Conservation (phyloP, 495 filamentous ascomycete genomes). For the Annulohypoxylon bovei region DNA sequence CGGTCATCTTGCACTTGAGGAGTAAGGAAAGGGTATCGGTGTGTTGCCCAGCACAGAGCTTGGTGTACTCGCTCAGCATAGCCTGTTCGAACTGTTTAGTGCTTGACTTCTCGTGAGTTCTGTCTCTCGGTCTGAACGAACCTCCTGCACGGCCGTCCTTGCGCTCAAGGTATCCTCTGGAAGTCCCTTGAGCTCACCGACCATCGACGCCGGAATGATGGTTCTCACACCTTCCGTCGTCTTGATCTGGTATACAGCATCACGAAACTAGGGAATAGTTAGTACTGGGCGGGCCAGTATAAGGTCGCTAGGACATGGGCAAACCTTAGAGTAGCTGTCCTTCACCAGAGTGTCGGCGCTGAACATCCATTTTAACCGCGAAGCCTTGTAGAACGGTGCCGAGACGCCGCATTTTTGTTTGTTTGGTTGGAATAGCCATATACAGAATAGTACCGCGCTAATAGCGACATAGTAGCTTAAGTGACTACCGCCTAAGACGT, state of each 20-base stretch:
- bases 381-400: constrained; percentile 47
- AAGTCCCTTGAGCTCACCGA: constrained; percentile 52
- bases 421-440: constrained; percentile 40
- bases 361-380: constrained; percentile 51
- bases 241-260: constrained; percentile 51
- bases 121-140: constrained; percentile 8
- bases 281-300: background rate
- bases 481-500: constrained; percentile 31
- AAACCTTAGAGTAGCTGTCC: constrained; percentile 51
- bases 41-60: constrained; percentile 46
- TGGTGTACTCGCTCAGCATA: constrained; percentile 51
- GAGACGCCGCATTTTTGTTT: constrained; percentile 38
- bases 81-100: constrained; percentile 36
- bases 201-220: constrained; percentile 48
- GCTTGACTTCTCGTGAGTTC: background rate
- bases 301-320: background rate
- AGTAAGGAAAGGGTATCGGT: constrained; percentile 44
- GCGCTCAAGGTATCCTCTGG: constrained; percentile 51
- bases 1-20: constrained; percentile 46
- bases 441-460: constrained; percentile 34
- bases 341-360: constrained; percentile 46
- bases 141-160: constrained; percentile 50
- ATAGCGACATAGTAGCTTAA: constrained; percentile 48
- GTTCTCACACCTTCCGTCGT: constrained; percentile 52
- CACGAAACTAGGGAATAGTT: constrained; percentile 45